phyloP scores from a whole-genome alignment of 78 protist genomes.

The Guillardia theta region DNA sequence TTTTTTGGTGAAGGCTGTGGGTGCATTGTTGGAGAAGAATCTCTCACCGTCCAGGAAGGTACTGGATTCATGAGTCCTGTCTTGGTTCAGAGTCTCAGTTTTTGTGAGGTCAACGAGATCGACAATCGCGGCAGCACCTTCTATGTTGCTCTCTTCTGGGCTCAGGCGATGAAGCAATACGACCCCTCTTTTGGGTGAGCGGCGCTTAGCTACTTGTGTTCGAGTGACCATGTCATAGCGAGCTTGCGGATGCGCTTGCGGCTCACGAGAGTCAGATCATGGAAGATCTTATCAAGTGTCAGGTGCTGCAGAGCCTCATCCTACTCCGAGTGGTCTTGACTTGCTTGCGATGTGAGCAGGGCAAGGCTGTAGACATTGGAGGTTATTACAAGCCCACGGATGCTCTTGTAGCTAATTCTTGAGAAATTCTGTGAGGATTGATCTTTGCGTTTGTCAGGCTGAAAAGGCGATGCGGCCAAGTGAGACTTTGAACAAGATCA shows the following conservation, averaged over 20 bases:
- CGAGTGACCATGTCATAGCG: neutral
- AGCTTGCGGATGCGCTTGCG: neutral
- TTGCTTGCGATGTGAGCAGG: neutral
- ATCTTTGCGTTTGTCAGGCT: no score
- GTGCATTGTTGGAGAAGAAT: no score
- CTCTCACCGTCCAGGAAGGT: no score
- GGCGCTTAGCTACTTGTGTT: neutral
- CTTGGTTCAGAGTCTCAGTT: neutral
- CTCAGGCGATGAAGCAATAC: conserved; percentile 19
- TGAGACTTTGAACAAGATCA: neutral
- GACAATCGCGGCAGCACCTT: conserved; percentile 55
- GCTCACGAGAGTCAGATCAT: neutral
- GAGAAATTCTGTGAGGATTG: no score
- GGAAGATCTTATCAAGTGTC: conserved; percentile 31
- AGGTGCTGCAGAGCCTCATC: neutral
- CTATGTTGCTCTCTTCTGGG: conserved; percentile 54
- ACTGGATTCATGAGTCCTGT: neutral
- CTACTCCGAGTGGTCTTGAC: neutral
- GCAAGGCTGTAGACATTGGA: conserved; percentile 35
- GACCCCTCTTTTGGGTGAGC: neutral
- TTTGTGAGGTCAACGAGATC: conserved; percentile 10
- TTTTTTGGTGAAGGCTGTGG: no score
- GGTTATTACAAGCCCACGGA: conserved; percentile 51
- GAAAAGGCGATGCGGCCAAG: conserved; percentile 32
- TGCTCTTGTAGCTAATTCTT: no score